A percentile compares a stretch with the other conserved stretches of the same genome.
These are phyloP conservation scores for Chenopodium formosanum DNA, from an alignment of 148 eudicot species.

Conservation along the genomic window DNA sequence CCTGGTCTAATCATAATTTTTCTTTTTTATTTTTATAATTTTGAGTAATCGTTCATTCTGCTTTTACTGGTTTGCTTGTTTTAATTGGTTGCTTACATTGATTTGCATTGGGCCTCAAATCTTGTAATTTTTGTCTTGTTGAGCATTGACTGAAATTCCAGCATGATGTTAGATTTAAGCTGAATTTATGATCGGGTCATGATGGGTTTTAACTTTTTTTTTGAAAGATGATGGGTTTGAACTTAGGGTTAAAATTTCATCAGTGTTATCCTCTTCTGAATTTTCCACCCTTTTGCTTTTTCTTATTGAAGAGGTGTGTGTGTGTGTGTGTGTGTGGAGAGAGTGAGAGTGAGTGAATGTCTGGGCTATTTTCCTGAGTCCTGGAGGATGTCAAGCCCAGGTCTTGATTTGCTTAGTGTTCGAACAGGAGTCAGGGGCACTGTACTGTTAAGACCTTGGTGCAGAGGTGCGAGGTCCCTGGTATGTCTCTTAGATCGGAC, in stretches of 20 bases:
- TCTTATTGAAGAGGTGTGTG: not conserved
- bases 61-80: not conserved
- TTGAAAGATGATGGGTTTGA: not conserved
- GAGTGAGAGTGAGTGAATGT: not conserved
- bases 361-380: not conserved
- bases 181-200: conserved; percentile 1
- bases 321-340: not conserved
- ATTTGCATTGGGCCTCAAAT: conserved; percentile 2
- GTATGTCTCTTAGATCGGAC: no score
- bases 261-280: not conserved
- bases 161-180: not conserved
- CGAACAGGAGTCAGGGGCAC: not conserved
- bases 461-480: no score
- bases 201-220: not conserved
- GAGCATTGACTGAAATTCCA: not conserved
- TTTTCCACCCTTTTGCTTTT: not conserved
- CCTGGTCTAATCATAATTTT: not conserved
- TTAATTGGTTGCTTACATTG: not conserved
- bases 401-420: not conserved
- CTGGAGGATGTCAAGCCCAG: not conserved
- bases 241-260: not conserved
- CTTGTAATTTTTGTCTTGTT: not conserved
- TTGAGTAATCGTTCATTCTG: not conserved
- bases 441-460: not conserved
- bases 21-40: not conserved